These are phyloP conservation scores for Arabidopsis thaliana DNA, from an alignment of 345 rosid species.

Conservation along the genomic window DNA sequence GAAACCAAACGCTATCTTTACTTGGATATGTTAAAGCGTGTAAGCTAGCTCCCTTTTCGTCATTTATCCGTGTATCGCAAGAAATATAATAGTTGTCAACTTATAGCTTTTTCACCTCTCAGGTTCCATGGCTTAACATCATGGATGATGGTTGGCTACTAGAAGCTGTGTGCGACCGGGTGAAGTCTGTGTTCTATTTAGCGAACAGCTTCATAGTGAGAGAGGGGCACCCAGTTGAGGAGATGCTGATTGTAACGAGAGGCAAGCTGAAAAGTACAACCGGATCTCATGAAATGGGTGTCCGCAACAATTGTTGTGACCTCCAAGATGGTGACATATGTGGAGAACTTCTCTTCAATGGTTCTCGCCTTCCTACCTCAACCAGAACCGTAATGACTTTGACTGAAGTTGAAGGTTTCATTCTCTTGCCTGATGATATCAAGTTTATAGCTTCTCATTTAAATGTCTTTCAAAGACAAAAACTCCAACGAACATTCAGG, in stretches of 20 bases:
- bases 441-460: conserved; percentile 61
- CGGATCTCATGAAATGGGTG: conserved; percentile 44
- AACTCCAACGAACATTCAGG: conserved; percentile 58
- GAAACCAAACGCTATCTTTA: conserved; percentile 32
- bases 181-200: conserved; percentile 33
- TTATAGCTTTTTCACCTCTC: neutral
- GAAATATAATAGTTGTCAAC: neutral
- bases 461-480: conserved; percentile 53
- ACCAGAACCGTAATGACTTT: conserved; percentile 54
- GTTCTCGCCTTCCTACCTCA: conserved; percentile 54
- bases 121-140: conserved; percentile 50
- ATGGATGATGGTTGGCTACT: conserved; percentile 42
- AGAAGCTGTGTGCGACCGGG: conserved; percentile 42
- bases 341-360: conserved; percentile 63
- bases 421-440: conserved; percentile 50
- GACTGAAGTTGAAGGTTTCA: conserved; percentile 69
- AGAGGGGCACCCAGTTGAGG: conserved; percentile 44
- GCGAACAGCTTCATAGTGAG: conserved; percentile 37
- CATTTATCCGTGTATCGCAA: neutral
- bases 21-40: conserved; percentile 3
- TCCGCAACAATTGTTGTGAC: conserved; percentile 47
- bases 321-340: conserved; percentile 63
- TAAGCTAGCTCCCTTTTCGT: conserved; percentile 5
- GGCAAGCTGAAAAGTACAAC: conserved; percentile 33
- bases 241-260: conserved; percentile 47